Percentiles rank a stretch among this genome's conserved stretches.
These are phyloP conservation scores for Obelidium mucronatum DNA, from an alignment of 192 early-diverging fungal species.

Conservation along the genomic window DNA sequence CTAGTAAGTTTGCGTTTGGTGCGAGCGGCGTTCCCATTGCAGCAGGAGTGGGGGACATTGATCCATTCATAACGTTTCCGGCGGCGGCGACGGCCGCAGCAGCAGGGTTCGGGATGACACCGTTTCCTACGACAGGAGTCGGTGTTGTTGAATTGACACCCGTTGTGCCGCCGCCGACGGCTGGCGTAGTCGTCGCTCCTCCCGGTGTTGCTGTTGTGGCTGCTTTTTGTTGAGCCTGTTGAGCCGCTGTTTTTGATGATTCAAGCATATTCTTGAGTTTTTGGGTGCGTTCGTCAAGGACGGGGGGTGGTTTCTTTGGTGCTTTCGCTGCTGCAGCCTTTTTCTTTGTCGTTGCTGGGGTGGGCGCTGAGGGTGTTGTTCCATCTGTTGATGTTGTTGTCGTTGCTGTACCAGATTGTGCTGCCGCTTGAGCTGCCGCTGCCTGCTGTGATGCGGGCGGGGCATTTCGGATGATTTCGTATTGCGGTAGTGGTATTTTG, in stretches of 20 bases:
- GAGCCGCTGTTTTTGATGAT: neutral
- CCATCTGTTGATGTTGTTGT: neutral
- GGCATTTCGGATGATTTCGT: conserved; percentile 15
- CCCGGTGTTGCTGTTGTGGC: neutral
- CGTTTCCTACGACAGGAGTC: neutral
- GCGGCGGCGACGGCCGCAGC: no score
- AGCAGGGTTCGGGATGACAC: neutral
- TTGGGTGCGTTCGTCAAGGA: conserved; percentile 4
- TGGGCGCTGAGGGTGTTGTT: no score
- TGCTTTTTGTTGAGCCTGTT: neutral
- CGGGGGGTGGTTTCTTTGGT: conserved; percentile 29
- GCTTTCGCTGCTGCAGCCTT: conserved; percentile 7
- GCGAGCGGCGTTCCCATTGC: no score
- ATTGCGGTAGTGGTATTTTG: conserved; percentile 3
- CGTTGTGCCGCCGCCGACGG: neutral
- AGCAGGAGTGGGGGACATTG: no score
- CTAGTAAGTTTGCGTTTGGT: no score
- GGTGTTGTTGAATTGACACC: neutral
- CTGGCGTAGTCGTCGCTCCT: neutral
- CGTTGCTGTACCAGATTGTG: neutral
- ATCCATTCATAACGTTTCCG: no score
- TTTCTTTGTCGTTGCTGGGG: conserved; percentile 11
- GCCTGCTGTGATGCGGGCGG: neutral
- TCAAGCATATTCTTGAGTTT: conserved; percentile 21
- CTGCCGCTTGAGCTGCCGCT: neutral